phyloP scores from a whole-genome alignment of 1,284 basidiomycete genomes.

The Veloporphyrellus conicus region DNA sequence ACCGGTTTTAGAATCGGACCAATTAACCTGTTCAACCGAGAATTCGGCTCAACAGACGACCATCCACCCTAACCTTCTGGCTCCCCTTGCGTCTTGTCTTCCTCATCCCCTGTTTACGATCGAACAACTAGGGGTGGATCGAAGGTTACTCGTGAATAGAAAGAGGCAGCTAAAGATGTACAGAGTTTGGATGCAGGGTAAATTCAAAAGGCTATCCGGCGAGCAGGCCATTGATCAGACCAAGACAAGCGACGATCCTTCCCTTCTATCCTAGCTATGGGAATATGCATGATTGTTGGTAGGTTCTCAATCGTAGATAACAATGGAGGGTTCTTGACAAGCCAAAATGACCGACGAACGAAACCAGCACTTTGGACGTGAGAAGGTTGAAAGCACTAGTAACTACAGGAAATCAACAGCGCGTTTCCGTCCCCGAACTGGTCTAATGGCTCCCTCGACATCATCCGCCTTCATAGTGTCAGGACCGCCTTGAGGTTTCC shows the following conservation, averaged over 20 bases:
- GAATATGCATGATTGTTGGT: no score
- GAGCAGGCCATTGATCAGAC: not conserved
- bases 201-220: constrained; percentile 45
- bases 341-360: no score
- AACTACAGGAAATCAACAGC: constrained; percentile 55
- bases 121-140: constrained; percentile 80
- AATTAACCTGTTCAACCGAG: not conserved
- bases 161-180: constrained; percentile 95
- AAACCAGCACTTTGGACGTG: no score
- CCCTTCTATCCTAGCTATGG: no score
- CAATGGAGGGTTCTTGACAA: no score
- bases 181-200: constrained; percentile 90
- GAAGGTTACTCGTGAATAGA: constrained; percentile 86
- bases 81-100: constrained; percentile 31
- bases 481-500: constrained; percentile 3
- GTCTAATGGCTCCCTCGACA: constrained; percentile 16
- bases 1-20: not conserved
- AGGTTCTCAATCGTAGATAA: no score
- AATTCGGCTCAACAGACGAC: not conserved
- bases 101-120: constrained; percentile 57
- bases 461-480: constrained; percentile 6
- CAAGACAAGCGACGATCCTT: not conserved
- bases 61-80: constrained; percentile 45
- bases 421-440: constrained; percentile 49
- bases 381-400: no score